phyloP scores from a whole-genome alignment of 164 flowering plant species.

The Nymphaea thermarum region DNA sequence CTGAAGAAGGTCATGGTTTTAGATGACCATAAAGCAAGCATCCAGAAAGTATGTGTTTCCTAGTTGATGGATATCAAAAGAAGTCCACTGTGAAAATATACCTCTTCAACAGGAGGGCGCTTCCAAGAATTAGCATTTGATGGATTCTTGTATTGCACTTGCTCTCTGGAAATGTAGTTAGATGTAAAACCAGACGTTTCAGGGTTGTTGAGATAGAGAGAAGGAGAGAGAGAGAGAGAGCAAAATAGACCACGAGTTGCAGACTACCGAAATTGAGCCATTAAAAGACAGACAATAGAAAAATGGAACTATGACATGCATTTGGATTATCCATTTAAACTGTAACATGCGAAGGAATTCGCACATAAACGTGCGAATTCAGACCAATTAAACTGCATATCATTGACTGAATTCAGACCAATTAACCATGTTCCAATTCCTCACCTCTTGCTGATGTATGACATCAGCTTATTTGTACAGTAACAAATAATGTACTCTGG shows the following conservation, averaged over 20 bases:
- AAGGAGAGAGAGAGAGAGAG: too few species aligned
- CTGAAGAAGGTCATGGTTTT: conserved; percentile 21
- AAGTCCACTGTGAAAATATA: conserved; percentile 8
- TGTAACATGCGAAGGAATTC: too few species aligned
- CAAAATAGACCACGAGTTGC: too few species aligned
- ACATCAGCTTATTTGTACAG: conserved; percentile 60
- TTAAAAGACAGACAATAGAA: too few species aligned
- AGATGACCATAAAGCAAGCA: conserved; percentile 1
- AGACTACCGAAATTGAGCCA: too few species aligned
- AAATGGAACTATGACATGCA: too few species aligned
- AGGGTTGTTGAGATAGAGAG: neutral
- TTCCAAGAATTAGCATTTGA: conserved; percentile 42
- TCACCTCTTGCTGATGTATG: conserved; percentile 67
- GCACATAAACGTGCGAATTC: too few species aligned
- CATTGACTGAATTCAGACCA: too few species aligned
- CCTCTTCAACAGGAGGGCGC: conserved; percentile 91
- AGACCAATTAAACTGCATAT: too few species aligned
- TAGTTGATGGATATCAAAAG: neutral
- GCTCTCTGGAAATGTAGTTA: conserved; percentile 39
- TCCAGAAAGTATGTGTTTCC: neutral
- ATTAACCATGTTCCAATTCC: too few species aligned
- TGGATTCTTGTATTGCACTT: conserved; percentile 60
- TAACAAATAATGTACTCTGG: conserved; percentile 74
- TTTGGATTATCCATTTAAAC: too few species aligned
- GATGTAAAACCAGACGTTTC: neutral